Evolutionary conservation across 2,329 filamentous ascomycete species (phyloP).

Genomic region (Alternaria sp.): DNA sequence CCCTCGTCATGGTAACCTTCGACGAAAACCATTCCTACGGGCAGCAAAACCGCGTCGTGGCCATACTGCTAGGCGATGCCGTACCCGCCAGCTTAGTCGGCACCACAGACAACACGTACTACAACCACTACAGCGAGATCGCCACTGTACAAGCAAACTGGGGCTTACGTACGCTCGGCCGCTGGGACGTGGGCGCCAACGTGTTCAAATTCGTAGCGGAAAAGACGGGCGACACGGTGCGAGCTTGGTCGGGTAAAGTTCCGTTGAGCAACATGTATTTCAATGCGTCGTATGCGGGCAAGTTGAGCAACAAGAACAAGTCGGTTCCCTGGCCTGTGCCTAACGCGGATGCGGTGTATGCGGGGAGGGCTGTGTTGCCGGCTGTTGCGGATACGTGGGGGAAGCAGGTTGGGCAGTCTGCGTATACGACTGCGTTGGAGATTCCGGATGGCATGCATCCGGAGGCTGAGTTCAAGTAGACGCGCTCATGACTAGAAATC

Average conservation of each 20-base stretch:
- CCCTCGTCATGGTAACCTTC: slow-evolving; percentile 76
- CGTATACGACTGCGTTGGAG: slow-evolving; percentile 41
- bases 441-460: slow-evolving; percentile 45
- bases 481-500: background rate
- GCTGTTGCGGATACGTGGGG: slow-evolving; percentile 35
- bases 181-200: slow-evolving; percentile 57
- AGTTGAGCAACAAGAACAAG: slow-evolving; percentile 36
- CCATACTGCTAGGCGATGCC: slow-evolving; percentile 76
- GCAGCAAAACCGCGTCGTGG: slow-evolving; percentile 71
- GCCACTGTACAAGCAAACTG: slow-evolving; percentile 55
- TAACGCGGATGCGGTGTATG: slow-evolving; percentile 31
- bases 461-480: slow-evolving; percentile 34
- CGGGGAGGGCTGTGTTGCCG: slow-evolving; percentile 35
- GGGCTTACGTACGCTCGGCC: slow-evolving; percentile 53
- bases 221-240: slow-evolving; percentile 35
- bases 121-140: slow-evolving; percentile 57
- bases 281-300: slow-evolving; percentile 42
- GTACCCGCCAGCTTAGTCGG: slow-evolving; percentile 69
- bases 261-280: slow-evolving; percentile 40
- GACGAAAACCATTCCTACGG: slow-evolving; percentile 78
- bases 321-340: slow-evolving; percentile 40
- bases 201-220: slow-evolving; percentile 47
- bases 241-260: slow-evolving; percentile 34
- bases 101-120: slow-evolving; percentile 69
- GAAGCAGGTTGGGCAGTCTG: slow-evolving; percentile 23